These are phyloP conservation scores for Allodekkera sacchari DNA, from an alignment of 805 yeast genomes.

Conservation along the genomic window DNA sequence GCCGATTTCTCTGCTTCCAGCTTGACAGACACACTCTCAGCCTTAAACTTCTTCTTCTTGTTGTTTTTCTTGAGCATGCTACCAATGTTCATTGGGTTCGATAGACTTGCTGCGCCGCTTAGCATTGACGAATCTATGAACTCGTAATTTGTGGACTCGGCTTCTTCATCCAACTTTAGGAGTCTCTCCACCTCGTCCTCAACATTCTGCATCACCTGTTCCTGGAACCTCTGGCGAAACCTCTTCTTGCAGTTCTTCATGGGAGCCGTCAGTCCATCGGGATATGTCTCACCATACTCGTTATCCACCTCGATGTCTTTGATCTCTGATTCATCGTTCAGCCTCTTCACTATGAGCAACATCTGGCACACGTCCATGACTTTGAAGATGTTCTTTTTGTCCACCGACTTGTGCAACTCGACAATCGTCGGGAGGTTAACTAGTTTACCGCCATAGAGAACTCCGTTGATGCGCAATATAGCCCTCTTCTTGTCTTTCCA, in stretches of 20 bases:
- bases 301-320: conserved; percentile 33
- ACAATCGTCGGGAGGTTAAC: conserved; percentile 85
- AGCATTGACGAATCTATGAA: conserved; percentile 40
- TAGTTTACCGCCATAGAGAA: conserved; percentile 71
- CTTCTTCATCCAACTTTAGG: conserved; percentile 68
- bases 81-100: background rate
- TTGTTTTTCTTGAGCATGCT: conserved; percentile 11
- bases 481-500: conserved; percentile 84
- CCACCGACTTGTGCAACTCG: conserved; percentile 84
- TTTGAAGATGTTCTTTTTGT: conserved; percentile 80
- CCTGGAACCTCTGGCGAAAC: conserved; percentile 62
- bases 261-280: conserved; percentile 84
- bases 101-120: background rate
- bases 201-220: conserved; percentile 64
- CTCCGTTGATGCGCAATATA: conserved; percentile 59
- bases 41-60: conserved; percentile 13
- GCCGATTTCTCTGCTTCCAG: conserved; percentile 15
- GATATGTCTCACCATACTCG: conserved; percentile 35
- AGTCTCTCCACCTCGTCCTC: conserved; percentile 75
- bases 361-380: conserved; percentile 83
- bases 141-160: conserved; percentile 74
- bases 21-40: conserved; percentile 20
- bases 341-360: conserved; percentile 57
- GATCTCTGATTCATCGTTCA: conserved; percentile 37
- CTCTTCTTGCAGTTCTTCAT: conserved; percentile 63